Base-by-base conservation (phyloP, 164 flowering plant genomes). In the Taxillus chinensis region DNA sequence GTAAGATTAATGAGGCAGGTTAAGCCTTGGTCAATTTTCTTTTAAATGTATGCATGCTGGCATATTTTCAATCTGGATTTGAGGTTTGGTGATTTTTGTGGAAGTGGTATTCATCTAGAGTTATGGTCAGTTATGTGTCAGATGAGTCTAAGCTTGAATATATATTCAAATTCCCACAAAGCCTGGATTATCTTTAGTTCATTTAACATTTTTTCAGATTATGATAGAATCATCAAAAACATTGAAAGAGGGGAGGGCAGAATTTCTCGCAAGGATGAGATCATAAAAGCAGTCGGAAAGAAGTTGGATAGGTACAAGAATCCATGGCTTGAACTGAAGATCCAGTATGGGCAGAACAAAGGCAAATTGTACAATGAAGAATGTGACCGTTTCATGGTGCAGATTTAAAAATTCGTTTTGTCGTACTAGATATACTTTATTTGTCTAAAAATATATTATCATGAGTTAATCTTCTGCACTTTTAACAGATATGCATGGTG, bases 281-380 rank as follows among this genome's bases (percentile, higher is more conserved):
- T 95, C 58, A 95, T 95, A 98, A 95, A 89, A 74, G 96, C 96
- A n/a, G 83, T 95, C 70, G 96, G 96, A 64, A 95, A 95, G 88
- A 95, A 95, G 68, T 69, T 95, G 82, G 99, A 91, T 63, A 87
- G 99, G n/a, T 95, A 95, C 70, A 95, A 87, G 80, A 95, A 95
- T 78, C 99, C 99, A 12, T 95, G 99, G 99, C 75, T 91, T 76
- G 99, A 95, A 69, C 67, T 95, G 72, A 89, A 89, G 80, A 87
- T 95, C 64, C 99, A 91, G 74, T 95, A 95, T 79, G 99, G 99
- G 49, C 99, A 95, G 75, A 95, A 95, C 76, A 95, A 95, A 73
- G 99, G 99, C 58, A 95, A 95, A 74, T 61, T 95, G 70, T 95
- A 91, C 78, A 95, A 91, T 79, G 99, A 95, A 81, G 99, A 95